phyloP scores from a whole-genome alignment of 2,329 filamentous ascomycete species.

The Pyrenophora graminea region DNA sequence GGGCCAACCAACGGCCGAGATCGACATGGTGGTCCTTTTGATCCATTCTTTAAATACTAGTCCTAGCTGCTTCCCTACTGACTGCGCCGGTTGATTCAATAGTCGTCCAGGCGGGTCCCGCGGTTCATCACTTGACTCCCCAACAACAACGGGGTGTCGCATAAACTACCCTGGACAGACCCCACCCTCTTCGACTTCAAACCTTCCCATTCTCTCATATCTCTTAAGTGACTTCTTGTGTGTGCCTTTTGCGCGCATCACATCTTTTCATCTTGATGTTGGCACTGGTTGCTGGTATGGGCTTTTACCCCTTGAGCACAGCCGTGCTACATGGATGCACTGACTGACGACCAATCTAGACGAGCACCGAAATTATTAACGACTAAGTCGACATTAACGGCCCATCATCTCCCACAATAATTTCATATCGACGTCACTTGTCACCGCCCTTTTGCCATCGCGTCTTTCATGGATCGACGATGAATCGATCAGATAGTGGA shows the following conservation, averaged over 20 bases:
- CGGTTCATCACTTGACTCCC: constrained; percentile 27
- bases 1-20: constrained; percentile 29
- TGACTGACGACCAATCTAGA: constrained; percentile 29
- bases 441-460: constrained; percentile 20
- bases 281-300: constrained; percentile 34
- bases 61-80: constrained; percentile 22
- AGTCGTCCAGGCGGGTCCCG: constrained; percentile 27
- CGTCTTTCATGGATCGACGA: constrained; percentile 32
- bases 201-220: constrained; percentile 10
- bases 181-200: constrained; percentile 9
- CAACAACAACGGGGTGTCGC: constrained; percentile 16
- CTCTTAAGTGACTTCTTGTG: constrained; percentile 8
- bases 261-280: constrained; percentile 20
- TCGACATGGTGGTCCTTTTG: constrained; percentile 25
- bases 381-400: constrained; percentile 20
- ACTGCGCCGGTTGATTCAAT: constrained; percentile 25
- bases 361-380: constrained; percentile 29
- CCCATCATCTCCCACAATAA: constrained; percentile 16
- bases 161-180: constrained; percentile 15
- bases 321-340: constrained; percentile 22
- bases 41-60: constrained; percentile 19
- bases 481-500: constrained; percentile 43
- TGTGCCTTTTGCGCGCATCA: constrained; percentile 1
- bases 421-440: constrained; percentile 22
- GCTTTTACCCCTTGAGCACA: constrained; percentile 23